Evolutionary conservation across 2,329 filamentous ascomycete species (phyloP).

Genomic region (Colletotrichum sp.): DNA sequence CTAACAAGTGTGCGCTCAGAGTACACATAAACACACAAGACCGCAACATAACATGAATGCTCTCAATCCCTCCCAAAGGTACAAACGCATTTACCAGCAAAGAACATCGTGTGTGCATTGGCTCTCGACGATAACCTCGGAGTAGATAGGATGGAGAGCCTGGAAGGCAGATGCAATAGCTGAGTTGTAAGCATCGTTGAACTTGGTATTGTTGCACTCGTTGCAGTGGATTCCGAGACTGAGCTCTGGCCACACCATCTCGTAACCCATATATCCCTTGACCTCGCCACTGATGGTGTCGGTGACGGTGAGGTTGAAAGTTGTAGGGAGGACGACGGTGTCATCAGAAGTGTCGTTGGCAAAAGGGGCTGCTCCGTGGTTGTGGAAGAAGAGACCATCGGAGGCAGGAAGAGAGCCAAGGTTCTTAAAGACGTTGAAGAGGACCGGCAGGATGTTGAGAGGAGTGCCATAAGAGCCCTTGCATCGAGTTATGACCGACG

Average conservation of each 20-base stretch:
- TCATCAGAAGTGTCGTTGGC: conserved; percentile 19
- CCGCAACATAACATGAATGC: background rate
- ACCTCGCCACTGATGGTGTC: conserved; percentile 4
- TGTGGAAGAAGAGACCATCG: conserved; percentile 4
- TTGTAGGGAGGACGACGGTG: conserved; percentile 7
- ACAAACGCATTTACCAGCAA: background rate
- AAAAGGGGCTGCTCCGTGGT: background rate
- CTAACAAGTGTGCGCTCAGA: background rate
- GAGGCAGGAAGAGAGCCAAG: conserved; percentile 11
- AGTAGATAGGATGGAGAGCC: conserved; percentile 15
- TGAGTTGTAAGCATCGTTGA: conserved; percentile 8
- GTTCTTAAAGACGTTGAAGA: conserved; percentile 20
- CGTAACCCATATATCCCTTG: conserved; percentile 18
- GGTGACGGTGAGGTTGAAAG: conserved; percentile 9
- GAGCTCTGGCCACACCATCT: background rate
- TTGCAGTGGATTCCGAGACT: conserved; percentile 8
- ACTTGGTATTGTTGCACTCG: conserved; percentile 17
- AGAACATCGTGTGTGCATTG: conserved; percentile 7
- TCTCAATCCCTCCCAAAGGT: background rate
- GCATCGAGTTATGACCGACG: conserved; percentile 15
- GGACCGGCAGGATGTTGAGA: conserved; percentile 13
- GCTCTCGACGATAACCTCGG: conserved; percentile 16
- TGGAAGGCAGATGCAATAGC: conserved; percentile 17
- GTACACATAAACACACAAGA: background rate
- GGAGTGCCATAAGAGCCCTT: conserved; percentile 4